Base-by-base conservation (phyloP, 257 asterid species). In the Handroanthus guayacan region DNA sequence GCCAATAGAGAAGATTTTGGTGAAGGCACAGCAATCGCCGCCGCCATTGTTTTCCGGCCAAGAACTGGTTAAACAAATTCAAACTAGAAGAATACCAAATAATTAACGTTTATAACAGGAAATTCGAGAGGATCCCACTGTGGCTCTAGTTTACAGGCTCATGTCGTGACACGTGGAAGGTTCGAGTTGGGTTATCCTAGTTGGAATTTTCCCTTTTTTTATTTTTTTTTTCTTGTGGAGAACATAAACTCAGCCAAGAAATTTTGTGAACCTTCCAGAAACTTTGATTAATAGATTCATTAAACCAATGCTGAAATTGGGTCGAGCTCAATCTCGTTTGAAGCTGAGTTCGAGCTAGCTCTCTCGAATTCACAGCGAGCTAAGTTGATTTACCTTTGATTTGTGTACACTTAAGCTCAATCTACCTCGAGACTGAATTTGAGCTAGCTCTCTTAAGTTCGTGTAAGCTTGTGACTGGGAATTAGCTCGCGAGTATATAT, bases 121-220 rank as follows among this genome's bases (percentile, higher is more conserved):
- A 71, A 79, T 47, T 38, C 25, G 36, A 58, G 14, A 72, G 11
- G 47, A 69, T 44, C 64, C 20, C 31, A 20, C 37, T 3, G 1
- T 41, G 12, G 56, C 64, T 78, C 68, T 11, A 52, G 54, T 38
- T 81, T 75, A 72, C 67, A 44, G 86, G 92, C 65, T 38, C 18
- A 16, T 66, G 70, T 82, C 25, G 51, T 58, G 82, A 87, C 89
- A 89, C 92, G 88, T 88, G 92, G 82, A 62, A 13, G 55, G 72
- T 54, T 50, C 44, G 34, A 12, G 39, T 44, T 73, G 39, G 38
- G 54, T 41, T 73, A 17, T 67, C 86, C 78, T 51, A 63, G 75
- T 72, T 74, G 83, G 80, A 45, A 55, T 72, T 69, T 72, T 72
- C 44, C 13, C 38, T 0, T 3, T 55, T 64, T 25, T 25, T 25